A percentile compares a stretch with the other conserved stretches of the same genome.
Evolutionary conservation across 495 filamentous ascomycete genomes (phyloP).

Genomic region (Pseudoneurospora amorphoporcata): DNA sequence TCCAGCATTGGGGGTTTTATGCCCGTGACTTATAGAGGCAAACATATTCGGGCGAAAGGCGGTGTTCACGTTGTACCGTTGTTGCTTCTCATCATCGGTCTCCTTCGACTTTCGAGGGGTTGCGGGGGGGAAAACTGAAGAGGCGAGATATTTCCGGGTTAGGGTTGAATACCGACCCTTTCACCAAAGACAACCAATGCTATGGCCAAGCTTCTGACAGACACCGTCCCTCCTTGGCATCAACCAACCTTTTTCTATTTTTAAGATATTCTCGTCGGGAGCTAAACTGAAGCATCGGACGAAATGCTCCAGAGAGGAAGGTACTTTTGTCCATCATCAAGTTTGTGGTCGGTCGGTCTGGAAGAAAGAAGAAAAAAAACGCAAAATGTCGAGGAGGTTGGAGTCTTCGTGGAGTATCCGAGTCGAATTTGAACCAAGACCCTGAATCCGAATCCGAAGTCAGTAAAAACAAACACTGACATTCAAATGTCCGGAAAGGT

Average conservation of each 20-base stretch:
- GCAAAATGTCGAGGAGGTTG: not conserved
- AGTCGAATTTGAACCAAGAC: not conserved
- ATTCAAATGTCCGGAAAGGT: too few species aligned
- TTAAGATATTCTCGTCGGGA: not conserved
- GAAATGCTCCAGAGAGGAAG: not conserved
- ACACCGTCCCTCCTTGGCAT: not conserved
- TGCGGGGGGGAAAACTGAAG: not conserved
- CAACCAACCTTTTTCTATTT: not conserved
- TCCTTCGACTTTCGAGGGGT: not conserved
- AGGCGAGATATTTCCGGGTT: not conserved
- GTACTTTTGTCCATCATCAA: not conserved
- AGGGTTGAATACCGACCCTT: not conserved
- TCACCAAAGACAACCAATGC: not conserved
- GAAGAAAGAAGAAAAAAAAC: not conserved
- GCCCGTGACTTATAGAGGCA: not conserved
- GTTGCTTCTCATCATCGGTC: not conserved
- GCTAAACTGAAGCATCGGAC: not conserved
- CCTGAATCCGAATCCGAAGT: not conserved
- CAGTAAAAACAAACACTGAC: too few species aligned
- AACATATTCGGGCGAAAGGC: not conserved
- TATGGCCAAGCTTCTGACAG: not conserved
- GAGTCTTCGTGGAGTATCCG: not conserved
- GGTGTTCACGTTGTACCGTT: not conserved
- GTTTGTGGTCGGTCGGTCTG: not conserved
- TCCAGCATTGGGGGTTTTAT: not conserved